Evolutionary conservation across 2,329 filamentous ascomycete species (phyloP).

Genomic region (Penicillium sp.): DNA sequence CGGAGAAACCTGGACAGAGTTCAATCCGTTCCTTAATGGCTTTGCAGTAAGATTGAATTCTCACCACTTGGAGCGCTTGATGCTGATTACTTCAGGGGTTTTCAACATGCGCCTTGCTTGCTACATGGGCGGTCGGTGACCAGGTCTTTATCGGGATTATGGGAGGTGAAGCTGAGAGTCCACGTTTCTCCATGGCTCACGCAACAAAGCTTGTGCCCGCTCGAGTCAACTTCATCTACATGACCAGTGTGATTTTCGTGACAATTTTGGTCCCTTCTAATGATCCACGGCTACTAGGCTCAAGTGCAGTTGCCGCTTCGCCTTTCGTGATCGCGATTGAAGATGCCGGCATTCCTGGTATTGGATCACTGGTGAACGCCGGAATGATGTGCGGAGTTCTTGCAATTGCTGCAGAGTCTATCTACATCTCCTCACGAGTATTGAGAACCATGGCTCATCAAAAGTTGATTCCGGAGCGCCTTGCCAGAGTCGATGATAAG

Average conservation of each 20-base stretch:
- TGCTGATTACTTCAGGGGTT: not conserved
- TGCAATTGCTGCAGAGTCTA: slow-evolving; percentile 34
- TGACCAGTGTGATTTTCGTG: slow-evolving; percentile 11
- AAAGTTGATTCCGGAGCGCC: too few relatives aligned
- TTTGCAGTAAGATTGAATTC: slow-evolving; percentile 10
- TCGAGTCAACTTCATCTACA: slow-evolving; percentile 34
- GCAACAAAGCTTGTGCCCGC: slow-evolving; percentile 31
- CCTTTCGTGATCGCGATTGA: slow-evolving; percentile 6
- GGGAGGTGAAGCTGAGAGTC: slow-evolving; percentile 39
- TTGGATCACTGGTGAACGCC: slow-evolving; percentile 36
- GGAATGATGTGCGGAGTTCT: slow-evolving; percentile 35
- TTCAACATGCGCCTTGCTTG: slow-evolving; percentile 27
- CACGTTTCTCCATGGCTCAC: slow-evolving; percentile 38
- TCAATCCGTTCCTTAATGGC: slow-evolving; percentile 38
- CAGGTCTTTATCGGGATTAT: slow-evolving; percentile 39
- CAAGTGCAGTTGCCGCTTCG: too few relatives aligned
- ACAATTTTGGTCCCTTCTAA: too few relatives aligned
- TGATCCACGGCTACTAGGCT: too few relatives aligned
- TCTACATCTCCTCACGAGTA: slow-evolving; percentile 33
- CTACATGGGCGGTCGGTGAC: slow-evolving; percentile 32
- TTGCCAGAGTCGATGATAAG: too few relatives aligned
- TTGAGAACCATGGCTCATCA: too few relatives aligned
- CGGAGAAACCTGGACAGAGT: slow-evolving; percentile 35
- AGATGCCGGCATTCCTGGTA: slow-evolving; percentile 25
- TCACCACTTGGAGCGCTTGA: not conserved